These are phyloP conservation scores for Coemansia sp. DNA, from an alignment of 192 early-diverging fungal genomes.

Conservation along the genomic window DNA sequence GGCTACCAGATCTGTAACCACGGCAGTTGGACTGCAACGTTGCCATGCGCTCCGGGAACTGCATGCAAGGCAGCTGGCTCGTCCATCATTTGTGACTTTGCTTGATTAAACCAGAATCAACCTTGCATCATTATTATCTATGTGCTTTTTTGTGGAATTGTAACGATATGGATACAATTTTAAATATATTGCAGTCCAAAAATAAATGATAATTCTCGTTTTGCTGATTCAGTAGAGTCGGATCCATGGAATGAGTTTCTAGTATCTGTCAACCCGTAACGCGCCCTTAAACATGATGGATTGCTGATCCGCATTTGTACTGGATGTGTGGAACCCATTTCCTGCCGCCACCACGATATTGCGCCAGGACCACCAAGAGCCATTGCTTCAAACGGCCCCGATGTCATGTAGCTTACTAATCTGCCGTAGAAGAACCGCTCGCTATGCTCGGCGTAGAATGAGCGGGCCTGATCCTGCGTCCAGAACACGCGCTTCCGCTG, in stretches of 20 bases:
- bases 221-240: slow-evolving; percentile 61
- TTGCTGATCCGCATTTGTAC: slow-evolving; percentile 61
- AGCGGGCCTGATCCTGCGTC: slow-evolving; percentile 57
- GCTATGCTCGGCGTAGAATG: slow-evolving; percentile 69
- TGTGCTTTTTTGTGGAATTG: background rate
- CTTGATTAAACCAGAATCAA: background rate
- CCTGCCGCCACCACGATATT: slow-evolving; percentile 60
- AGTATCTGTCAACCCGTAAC: slow-evolving; percentile 72
- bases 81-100: slow-evolving; percentile 24
- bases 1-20: slow-evolving; percentile 25
- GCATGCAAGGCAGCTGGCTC: slow-evolving; percentile 13
- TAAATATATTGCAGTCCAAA: slow-evolving; percentile 50
- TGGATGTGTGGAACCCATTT: slow-evolving; percentile 71
- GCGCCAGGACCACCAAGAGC: slow-evolving; percentile 61
- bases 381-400: slow-evolving; percentile 63
- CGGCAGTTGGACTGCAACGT: slow-evolving; percentile 11
- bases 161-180: background rate
- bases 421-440: slow-evolving; percentile 69
- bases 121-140: background rate
- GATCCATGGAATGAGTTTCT: slow-evolving; percentile 77
- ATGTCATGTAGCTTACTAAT: slow-evolving; percentile 72
- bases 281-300: slow-evolving; percentile 58
- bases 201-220: slow-evolving; percentile 60
- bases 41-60: slow-evolving; percentile 17
- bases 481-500: slow-evolving; percentile 53